Evolutionary conservation across 1,139 yeast species (phyloP).

Genomic region (Pichia sp.): DNA sequence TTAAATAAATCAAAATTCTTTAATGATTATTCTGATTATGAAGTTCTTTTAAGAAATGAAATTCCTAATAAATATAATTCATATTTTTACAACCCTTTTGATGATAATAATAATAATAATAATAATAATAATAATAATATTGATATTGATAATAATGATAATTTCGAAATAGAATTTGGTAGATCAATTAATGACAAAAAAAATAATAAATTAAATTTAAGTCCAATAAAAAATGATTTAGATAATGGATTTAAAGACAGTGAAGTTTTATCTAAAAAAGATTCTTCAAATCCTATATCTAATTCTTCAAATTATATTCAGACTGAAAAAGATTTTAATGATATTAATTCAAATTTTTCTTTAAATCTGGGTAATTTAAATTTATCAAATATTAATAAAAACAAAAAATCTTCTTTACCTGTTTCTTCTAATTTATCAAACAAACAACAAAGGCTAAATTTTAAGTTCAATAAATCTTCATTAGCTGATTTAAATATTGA

Average conservation of each 20-base stretch:
- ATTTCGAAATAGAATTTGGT: slow-evolving; percentile 16
- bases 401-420: background rate
- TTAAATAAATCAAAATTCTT: slow-evolving; percentile 21
- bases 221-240: slow-evolving; percentile 20
- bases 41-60: slow-evolving; percentile 23
- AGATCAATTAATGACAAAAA: slow-evolving; percentile 10
- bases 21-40: slow-evolving; percentile 25
- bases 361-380: slow-evolving; percentile 8
- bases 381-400: background rate
- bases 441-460: no score
- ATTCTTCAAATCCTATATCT: slow-evolving; percentile 6
- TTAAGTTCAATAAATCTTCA: no score
- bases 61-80: slow-evolving; percentile 24
- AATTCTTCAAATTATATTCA: background rate
- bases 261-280: slow-evolving; percentile 23
- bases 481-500: slow-evolving; percentile 15
- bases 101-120: background rate
- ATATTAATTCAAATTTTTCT: background rate
- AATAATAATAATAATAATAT: no score
- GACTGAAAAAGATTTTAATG: background rate
- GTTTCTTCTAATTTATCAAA: no score
- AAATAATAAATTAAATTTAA: slow-evolving; percentile 17
- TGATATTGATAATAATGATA: no score
- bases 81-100: slow-evolving; percentile 18
- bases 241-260: slow-evolving; percentile 22